Evolutionary conservation across 495 filamentous ascomycete species (phyloP), one percentile per base, ranked within the genome.

Genomic region (Hypoxylon fragiforme): DNA sequence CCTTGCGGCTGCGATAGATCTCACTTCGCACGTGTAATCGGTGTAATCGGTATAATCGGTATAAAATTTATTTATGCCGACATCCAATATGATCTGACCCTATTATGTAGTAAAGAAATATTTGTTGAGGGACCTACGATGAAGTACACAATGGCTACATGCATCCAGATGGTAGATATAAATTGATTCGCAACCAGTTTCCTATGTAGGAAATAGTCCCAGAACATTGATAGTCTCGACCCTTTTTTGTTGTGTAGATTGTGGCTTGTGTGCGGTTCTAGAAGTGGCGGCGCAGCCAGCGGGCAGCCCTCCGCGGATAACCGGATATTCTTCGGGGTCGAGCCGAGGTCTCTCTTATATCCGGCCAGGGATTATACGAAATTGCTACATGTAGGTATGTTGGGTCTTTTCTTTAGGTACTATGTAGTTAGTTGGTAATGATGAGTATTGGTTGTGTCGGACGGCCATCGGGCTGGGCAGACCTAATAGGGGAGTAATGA

Each of bases 211-310:
- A 34, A 34, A 34, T n/a, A 34, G 6, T 34, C 6, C 3, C 24
- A 34, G 12, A 34, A 7, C 6, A 4, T 9, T 9, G 24, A 24
- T 9, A 45, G 51, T 52, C 52, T 56, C 46, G 52, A 62, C 31
- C 57, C 30, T 51, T 47, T 51, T 8, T n/a, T 18, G 48, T 51
- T 41, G 36, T 46, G 47, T 19, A 19, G 51, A 37, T 7, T 52
- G 58, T 62, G 58, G 58, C 58, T 62, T 41, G 47, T 28, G 3
- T 34, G 9, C 26, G 12, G 16, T 16, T 56, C 51, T 56, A 52
- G 58, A 54, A 50, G 58, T 56, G 58, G 58, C 58, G 51, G 58
- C 55, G 58, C 43, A 60, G n/a, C n/a, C n/a, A n/a, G n/a, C n/a
- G n/a, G n/a, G n/a, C n/a, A 40, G 19, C 18, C 24, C 37, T 34